phyloP scores from a whole-genome alignment of 306 rosid genomes.

The Lablab purpureus region DNA sequence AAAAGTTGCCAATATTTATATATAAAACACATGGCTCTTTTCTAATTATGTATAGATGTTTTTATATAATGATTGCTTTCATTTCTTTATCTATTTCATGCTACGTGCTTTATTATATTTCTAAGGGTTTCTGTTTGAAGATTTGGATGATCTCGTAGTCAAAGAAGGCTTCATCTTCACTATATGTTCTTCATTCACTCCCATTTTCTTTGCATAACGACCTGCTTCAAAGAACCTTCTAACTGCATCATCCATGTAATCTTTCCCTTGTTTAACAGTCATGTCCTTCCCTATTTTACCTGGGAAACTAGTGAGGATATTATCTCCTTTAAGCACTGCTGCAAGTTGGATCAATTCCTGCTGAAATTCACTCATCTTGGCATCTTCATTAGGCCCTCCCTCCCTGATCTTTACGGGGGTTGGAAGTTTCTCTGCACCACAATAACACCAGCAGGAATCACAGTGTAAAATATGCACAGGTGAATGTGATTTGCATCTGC shows the following conservation, averaged over 20 bases:
- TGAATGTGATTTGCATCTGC: not conserved
- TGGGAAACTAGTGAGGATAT: conserved; percentile 73
- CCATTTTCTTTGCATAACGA: conserved; percentile 76
- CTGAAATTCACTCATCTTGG: conserved; percentile 76
- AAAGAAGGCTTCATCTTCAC: conserved; percentile 95
- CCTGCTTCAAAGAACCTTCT: conserved; percentile 78
- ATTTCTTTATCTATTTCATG: not conserved
- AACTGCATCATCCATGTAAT: conserved; percentile 73
- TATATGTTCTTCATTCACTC: conserved; percentile 73
- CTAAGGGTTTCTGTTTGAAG: conserved; percentile 48
- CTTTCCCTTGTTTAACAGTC: conserved; percentile 80
- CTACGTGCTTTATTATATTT: not conserved
- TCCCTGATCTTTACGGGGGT: conserved; percentile 60
- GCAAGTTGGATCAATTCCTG: conserved; percentile 82
- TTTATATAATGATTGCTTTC: not conserved
- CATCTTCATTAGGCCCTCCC: conserved; percentile 64
- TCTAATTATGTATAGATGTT: not conserved
- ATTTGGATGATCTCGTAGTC: conserved; percentile 65
- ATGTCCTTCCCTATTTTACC: conserved; percentile 62
- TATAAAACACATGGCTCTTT: not conserved
- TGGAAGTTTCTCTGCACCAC: conserved; percentile 68
- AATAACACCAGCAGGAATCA: conserved; percentile 23
- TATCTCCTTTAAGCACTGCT: conserved; percentile 80
- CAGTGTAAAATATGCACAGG: conserved; percentile 7
- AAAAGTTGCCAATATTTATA: not conserved